phyloP scores from a whole-genome alignment of 169 alveolate species.

The Toxoplasma gondii region DNA sequence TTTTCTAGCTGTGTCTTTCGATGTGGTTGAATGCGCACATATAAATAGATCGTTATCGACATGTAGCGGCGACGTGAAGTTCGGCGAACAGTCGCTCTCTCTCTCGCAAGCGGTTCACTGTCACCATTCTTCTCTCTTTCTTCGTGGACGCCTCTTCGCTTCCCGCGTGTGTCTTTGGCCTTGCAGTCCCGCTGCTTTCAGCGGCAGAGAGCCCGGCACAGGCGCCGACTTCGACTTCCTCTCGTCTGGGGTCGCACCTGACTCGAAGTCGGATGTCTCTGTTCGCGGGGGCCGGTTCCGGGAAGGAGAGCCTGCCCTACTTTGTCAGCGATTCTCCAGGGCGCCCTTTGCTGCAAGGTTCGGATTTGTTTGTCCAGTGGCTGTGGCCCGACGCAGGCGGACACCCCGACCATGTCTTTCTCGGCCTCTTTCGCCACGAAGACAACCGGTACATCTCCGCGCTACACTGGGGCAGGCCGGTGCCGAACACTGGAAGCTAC shows the following conservation, averaged over 20 bases:
- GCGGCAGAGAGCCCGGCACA: conserved; percentile 13
- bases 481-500: conserved; percentile 77
- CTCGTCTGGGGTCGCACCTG: not conserved
- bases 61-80: too few relatives aligned
- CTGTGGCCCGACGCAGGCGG: conserved; percentile 69
- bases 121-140: too few relatives aligned
- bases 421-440: conserved; percentile 69
- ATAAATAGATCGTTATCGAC: too few relatives aligned
- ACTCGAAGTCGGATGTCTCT: not conserved
- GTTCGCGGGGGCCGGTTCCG: not conserved
- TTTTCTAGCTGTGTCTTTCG: too few relatives aligned
- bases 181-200: conserved; percentile 9
- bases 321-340: conserved; percentile 75
- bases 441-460: conserved; percentile 64
- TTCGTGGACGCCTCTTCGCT: not conserved
- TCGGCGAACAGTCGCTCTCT: too few relatives aligned
- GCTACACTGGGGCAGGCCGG: conserved; percentile 72
- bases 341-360: conserved; percentile 72
- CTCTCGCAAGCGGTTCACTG: too few relatives aligned
- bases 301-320: conserved; percentile 35
- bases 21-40: too few relatives aligned
- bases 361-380: conserved; percentile 75
- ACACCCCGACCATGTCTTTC: conserved; percentile 68
- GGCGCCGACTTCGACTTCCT: not conserved
- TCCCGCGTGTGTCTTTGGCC: not conserved